phyloP scores from a whole-genome alignment of 371 early-diverging fungal species.

The Lichtheimia ramosa region DNA sequence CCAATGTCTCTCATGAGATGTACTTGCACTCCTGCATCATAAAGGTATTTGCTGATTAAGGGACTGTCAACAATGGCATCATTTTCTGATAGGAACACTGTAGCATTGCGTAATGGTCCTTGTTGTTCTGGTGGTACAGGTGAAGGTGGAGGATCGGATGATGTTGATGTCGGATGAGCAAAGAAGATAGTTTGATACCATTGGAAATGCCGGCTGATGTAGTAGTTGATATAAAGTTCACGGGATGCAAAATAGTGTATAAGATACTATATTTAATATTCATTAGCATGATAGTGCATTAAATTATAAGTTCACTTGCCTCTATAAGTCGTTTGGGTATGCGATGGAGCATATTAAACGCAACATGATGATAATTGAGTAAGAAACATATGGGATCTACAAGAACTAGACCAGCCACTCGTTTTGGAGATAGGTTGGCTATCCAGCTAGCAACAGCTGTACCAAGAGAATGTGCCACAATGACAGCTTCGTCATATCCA shows the following conservation, averaged over 20 bases:
- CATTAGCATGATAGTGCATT: not conserved
- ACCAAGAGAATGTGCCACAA: conserved; percentile 71
- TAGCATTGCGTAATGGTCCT: conserved; percentile 23
- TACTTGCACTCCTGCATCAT: conserved; percentile 17
- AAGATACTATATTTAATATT: conserved; percentile 28
- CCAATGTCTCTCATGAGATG: conserved; percentile 44
- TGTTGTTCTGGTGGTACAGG: not conserved
- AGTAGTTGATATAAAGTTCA: conserved; percentile 65
- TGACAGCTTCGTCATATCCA: conserved; percentile 53
- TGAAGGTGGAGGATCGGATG: not conserved
- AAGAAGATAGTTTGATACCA: conserved; percentile 63
- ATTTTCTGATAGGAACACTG: conserved; percentile 43
- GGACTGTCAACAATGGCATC: conserved; percentile 47
- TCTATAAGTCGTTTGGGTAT: conserved; percentile 53
- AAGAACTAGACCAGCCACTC: conserved; percentile 52
- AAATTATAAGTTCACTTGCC: conserved; percentile 14
- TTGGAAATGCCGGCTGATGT: conserved; percentile 62
- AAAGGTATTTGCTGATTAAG: conserved; percentile 34
- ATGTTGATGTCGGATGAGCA: conserved; percentile 11
- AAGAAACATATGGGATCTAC: conserved; percentile 75
- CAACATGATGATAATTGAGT: conserved; percentile 60
- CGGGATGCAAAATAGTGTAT: conserved; percentile 61
- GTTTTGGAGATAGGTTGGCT: conserved; percentile 41
- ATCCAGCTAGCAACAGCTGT: conserved; percentile 54
- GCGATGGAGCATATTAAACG: conserved; percentile 69